Evolutionary conservation across 129 eudicot genomes (phyloP).

Genomic region (Chrysanthemum lavandulifolium): DNA sequence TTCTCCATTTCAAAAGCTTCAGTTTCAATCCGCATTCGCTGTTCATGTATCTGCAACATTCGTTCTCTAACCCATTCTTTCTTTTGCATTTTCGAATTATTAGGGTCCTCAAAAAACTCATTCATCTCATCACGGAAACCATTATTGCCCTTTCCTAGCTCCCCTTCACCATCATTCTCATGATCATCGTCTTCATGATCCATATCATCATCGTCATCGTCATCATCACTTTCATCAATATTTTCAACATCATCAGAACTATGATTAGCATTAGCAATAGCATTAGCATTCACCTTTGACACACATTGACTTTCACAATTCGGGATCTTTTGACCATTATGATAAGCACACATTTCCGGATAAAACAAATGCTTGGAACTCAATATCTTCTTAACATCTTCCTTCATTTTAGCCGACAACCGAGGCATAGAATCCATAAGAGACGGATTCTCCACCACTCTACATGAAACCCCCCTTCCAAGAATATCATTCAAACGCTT

Average conservation of each 20-base stretch:
- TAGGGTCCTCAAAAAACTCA: constrained; percentile 35
- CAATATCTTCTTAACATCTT: constrained; percentile 63
- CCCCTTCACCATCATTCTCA: constrained; percentile 1
- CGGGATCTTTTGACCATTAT: constrained; percentile 66
- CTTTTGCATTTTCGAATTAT: constrained; percentile 42
- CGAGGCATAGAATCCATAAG: constrained; percentile 56
- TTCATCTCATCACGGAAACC: constrained; percentile 45
- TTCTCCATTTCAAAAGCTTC: constrained; percentile 62
- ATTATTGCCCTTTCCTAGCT: constrained; percentile 16
- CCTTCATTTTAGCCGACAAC: constrained; percentile 54
- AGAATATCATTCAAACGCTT: constrained; percentile 74
- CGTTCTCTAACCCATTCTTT: constrained; percentile 46
- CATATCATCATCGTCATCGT: constrained; percentile 32
- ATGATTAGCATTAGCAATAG: constrained; percentile 8
- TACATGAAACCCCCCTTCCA: constrained; percentile 63
- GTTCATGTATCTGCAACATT: constrained; percentile 41
- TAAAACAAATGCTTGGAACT: constrained; percentile 71
- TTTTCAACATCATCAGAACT: constrained; percentile 39
- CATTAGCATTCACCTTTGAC: constrained; percentile 31
- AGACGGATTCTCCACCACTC: constrained; percentile 63
- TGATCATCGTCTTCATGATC: constrained; percentile 25
- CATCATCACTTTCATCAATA: constrained; percentile 35
- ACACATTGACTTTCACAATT: constrained; percentile 33
- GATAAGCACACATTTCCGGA: constrained; percentile 78
- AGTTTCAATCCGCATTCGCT: constrained; percentile 40